Conservation (phyloP, 2,329 filamentous ascomycete genomes). For the Fusarium azukiicola region DNA sequence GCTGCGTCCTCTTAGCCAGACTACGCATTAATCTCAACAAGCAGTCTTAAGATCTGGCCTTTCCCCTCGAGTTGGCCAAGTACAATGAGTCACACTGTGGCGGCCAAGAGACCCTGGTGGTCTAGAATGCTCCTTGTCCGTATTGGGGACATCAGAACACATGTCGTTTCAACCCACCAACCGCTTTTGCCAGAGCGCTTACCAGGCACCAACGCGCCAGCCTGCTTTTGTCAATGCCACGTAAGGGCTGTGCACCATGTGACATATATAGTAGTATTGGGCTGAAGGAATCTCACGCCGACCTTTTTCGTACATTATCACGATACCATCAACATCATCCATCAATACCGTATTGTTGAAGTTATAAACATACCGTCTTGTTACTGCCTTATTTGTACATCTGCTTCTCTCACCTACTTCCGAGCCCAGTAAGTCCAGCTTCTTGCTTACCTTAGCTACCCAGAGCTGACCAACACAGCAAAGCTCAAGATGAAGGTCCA, state of each 20-base stretch:
- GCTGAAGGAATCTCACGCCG: background rate
- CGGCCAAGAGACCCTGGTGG: background rate
- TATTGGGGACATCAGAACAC: background rate
- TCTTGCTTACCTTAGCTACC: background rate
- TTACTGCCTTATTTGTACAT: background rate
- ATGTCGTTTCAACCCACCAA: background rate
- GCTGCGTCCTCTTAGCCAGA: no score
- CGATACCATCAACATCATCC: background rate
- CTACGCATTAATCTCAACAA: no score
- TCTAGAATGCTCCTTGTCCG: background rate
- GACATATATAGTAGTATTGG: background rate
- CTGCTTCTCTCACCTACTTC: background rate
- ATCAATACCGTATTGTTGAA: background rate
- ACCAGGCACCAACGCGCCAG: background rate
- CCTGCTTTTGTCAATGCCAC: conserved; percentile 10
- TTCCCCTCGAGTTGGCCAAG: no score
- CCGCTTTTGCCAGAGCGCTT: background rate
- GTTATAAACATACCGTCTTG: no score
- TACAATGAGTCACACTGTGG: no score
- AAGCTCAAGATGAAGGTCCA: background rate
- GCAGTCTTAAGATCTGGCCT: no score
- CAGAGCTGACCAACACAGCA: background rate
- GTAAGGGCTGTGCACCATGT: background rate
- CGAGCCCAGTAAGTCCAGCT: background rate
- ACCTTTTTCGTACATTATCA: background rate